Evolutionary conservation across 2,329 filamentous ascomycete species (phyloP).

Genomic region (Calycina marina): DNA sequence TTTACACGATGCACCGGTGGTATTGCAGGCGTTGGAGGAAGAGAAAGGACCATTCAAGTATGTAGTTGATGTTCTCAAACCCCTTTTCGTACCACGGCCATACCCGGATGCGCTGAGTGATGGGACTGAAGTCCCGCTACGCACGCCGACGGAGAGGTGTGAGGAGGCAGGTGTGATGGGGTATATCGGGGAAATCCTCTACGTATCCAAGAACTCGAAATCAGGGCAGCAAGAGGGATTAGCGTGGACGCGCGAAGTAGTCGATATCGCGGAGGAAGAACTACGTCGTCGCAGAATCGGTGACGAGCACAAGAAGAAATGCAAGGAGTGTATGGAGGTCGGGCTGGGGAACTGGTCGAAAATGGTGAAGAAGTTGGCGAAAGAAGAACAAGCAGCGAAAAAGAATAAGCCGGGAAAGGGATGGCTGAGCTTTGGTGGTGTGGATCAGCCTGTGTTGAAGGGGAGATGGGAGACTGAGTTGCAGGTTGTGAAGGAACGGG

Average conservation of each 20-base stretch:
- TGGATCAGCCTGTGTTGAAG: constrained; percentile 9
- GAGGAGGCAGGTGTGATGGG: constrained; percentile 77
- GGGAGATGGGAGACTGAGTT: constrained; percentile 24
- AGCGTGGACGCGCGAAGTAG: constrained; percentile 79
- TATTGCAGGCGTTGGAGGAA: constrained; percentile 8
- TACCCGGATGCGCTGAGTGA: constrained; percentile 60
- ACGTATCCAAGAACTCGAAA: constrained; percentile 36
- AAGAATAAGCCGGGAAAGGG: constrained; percentile 10
- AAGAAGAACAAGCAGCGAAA: constrained; percentile 22
- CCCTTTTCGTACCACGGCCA: constrained; percentile 32
- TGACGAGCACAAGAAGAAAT: constrained; percentile 38
- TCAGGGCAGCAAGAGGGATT: constrained; percentile 52
- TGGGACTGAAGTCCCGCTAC: constrained; percentile 52
- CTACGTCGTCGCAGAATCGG: constrained; percentile 28
- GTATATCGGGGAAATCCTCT: constrained; percentile 90
- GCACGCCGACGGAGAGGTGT: constrained; percentile 52
- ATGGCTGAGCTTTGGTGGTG: constrained; percentile 16
- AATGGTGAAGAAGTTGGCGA: constrained; percentile 54
- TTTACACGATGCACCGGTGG: constrained; percentile 27
- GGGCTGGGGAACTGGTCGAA: constrained; percentile 69
- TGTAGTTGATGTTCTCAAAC: constrained; percentile 18
- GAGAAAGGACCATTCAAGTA: constrained; percentile 11
- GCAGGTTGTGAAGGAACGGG: constrained; percentile 20
- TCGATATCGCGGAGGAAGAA: constrained; percentile 63
- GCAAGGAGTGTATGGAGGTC: constrained; percentile 61